A percentile compares a stretch with the other conserved stretches of the same genome.
Evolutionary conservation across 2,329 filamentous ascomycete species (phyloP).

Genomic region (Phoma sp.): DNA sequence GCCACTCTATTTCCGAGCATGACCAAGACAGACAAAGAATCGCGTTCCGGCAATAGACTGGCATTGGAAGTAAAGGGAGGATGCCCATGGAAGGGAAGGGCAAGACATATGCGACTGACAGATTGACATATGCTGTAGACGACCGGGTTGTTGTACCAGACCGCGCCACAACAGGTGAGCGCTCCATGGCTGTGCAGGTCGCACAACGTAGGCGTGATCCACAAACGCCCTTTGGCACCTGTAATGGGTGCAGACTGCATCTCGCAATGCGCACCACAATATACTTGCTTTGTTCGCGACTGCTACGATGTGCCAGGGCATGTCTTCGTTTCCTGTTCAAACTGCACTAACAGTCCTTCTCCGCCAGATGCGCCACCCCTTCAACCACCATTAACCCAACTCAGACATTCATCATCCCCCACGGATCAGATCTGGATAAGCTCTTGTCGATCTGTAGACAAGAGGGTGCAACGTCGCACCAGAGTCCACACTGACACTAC

Average conservation of each 20-base stretch:
- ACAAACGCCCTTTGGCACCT: not conserved
- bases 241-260: slow-evolving; percentile 3
- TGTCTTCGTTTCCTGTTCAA: not conserved
- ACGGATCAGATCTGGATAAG: slow-evolving; percentile 19
- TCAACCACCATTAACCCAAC: slow-evolving; percentile 6
- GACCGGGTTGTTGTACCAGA: slow-evolving; percentile 16
- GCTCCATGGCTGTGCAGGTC: slow-evolving; percentile 24
- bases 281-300: not conserved
- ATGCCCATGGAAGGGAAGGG: slow-evolving; percentile 3
- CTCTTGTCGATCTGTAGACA: slow-evolving; percentile 26
- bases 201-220: slow-evolving; percentile 18
- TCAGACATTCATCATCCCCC: slow-evolving; percentile 24
- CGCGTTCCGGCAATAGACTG: not conserved
- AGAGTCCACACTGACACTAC: slow-evolving; percentile 19
- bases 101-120: slow-evolving; percentile 32
- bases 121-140: slow-evolving; percentile 31
- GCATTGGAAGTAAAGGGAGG: slow-evolving; percentile 9
- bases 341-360: not conserved
- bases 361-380: not conserved
- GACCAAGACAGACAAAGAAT: not conserved
- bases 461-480: slow-evolving; percentile 33
- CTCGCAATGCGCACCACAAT: slow-evolving; percentile 13
- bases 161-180: slow-evolving; percentile 26
- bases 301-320: not conserved
- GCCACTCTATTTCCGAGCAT: not conserved